Evolutionary conservation across 306 rosid genomes (phyloP), one percentile per base, ranked within the genome.

Genomic region (Lathyrus sativus): DNA sequence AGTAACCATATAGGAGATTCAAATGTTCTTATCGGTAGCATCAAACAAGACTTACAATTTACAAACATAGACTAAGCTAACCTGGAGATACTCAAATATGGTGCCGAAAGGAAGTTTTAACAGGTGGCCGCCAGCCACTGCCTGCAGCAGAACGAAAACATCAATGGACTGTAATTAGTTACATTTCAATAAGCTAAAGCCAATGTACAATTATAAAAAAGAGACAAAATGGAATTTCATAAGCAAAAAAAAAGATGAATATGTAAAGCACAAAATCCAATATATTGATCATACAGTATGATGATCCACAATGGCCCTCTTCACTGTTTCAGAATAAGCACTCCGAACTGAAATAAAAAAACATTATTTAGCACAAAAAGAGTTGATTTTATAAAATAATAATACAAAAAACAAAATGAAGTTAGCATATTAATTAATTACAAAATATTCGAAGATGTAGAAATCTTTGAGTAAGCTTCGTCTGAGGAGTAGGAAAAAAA

Each of bases 51-150:
- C 31, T 68, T 11, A 14, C 17, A 73, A 28, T 19, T 76, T 35
- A 56, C 22, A 69, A 63, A 3, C 49, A 78, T 58, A 2, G 13
- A 59, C 26, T 46, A 65, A 78, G 70, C 83, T 66, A 67, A 93
- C 99, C 90, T 93, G 97, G 75, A 93, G 99, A 88, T 93, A 90
- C 83, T 93, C 99, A 77, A 90, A 93, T 76, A 93, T 85, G 70
- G 99, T 93, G 31, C 67, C 84, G 78, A 84, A 93, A 31, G 95
- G 85, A 73, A 93, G 88, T 80, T 93, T 93, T 76, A 90, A 60
- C 71, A 93, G 70, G 61, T 64, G 79, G 75, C 88, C 88, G 22
- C 78, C 79, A 38, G 82, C 77, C 69, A 87, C 84, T 38, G 95
- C 92, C 97, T 93, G 89, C 85, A 77, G 60, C 31, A 60, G 73